phyloP scores from a whole-genome alignment of 345 rosid species.

The Brassica cretica region DNA sequence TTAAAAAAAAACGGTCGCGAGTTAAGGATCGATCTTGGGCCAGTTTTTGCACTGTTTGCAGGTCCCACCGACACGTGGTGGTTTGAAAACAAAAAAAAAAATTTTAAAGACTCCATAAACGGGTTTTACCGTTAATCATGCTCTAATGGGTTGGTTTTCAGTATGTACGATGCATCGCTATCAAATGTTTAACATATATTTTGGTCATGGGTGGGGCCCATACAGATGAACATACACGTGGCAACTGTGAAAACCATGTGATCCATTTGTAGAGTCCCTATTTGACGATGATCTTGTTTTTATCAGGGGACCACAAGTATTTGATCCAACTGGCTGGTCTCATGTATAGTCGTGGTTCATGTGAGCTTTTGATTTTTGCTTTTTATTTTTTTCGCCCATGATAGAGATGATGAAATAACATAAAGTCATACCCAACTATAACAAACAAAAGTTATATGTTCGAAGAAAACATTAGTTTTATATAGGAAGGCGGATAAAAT shows the following conservation, averaged over 20 bases:
- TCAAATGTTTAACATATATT: neutral
- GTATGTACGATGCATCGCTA: neutral
- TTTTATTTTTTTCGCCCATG: neutral
- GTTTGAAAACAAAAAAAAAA: no score
- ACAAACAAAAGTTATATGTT: neutral
- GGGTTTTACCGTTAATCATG: no score
- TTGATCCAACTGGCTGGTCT: conserved; percentile 25
- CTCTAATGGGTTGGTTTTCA: no score
- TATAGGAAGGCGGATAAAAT: neutral
- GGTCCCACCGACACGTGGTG: no score
- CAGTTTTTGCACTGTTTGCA: no score
- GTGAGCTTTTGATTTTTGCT: conserved; percentile 9
- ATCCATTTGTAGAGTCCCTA: conserved; percentile 24
- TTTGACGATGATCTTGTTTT: neutral
- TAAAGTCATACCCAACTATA: neutral
- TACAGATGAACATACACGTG: conserved; percentile 14
- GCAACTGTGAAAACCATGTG: conserved; percentile 29
- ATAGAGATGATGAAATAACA: conserved; percentile 3
- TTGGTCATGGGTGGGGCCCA: neutral
- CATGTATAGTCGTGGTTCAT: conserved; percentile 24
- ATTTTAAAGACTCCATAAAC: no score
- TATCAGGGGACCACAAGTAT: conserved; percentile 7
- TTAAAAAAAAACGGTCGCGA: no score
- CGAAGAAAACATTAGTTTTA: neutral
- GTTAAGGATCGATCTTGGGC: no score